Evolutionary conservation across 768 basidiomycete genomes (phyloP).

Genomic region (Polyporus arcularius): DNA sequence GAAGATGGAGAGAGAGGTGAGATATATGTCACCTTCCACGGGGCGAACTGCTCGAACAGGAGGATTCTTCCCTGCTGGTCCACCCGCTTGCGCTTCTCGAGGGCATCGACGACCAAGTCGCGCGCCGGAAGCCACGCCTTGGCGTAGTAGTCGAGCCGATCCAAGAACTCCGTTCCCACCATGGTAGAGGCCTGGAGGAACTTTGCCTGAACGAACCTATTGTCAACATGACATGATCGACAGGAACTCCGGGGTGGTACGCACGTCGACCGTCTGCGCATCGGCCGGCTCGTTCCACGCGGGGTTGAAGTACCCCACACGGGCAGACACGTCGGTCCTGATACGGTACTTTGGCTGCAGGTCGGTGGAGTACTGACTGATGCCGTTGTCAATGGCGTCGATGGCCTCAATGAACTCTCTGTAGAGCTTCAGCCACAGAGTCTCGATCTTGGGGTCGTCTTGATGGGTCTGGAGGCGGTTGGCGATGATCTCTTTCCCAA

Average conservation of each 20-base stretch:
- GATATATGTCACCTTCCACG: constrained; percentile 73
- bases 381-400: constrained; percentile 94
- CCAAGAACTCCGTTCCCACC: constrained; percentile 84
- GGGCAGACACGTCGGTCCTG: constrained; percentile 81
- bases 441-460: constrained; percentile 65
- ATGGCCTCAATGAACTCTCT: constrained; percentile 95
- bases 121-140: constrained; percentile 93
- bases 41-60: constrained; percentile 75
- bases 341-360: constrained; percentile 70
- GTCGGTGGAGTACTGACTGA: constrained; percentile 74
- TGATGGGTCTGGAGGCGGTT: constrained; percentile 49
- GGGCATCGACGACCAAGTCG: constrained; percentile 67
- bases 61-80: constrained; percentile 77
- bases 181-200: constrained; percentile 82
- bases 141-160: constrained; percentile 76
- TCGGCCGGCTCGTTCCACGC: constrained; percentile 85
- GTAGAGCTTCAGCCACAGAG: constrained; percentile 89
- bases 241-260: constrained; percentile 27
- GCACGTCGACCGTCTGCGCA: constrained; percentile 70
- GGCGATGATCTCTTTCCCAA: constrained; percentile 84
- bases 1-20: constrained; percentile 7
- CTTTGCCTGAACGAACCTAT: constrained; percentile 46
- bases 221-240: constrained; percentile 1
- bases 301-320: constrained; percentile 86
- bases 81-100: constrained; percentile 53